Evolutionary conservation across 2,329 filamentous ascomycete genomes (phyloP), one percentile per base, ranked within the genome.

Genomic region (Harringtonia lauricola): DNA sequence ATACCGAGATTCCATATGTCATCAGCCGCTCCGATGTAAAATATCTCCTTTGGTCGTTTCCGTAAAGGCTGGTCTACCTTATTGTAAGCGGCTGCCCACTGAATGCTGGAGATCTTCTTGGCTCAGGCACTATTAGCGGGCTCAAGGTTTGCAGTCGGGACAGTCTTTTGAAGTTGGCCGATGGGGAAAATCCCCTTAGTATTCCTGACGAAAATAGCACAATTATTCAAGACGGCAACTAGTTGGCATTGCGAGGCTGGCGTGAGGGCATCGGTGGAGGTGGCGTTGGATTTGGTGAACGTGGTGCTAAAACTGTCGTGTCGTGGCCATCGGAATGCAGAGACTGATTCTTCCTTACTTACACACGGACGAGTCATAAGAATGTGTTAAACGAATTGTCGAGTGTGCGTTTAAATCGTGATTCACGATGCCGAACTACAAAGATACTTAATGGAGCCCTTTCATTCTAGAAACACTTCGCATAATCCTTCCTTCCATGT

Each of bases 31-130:
- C 70, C 46, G 80, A 70, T 46, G 74, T 79, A 12, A 74, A 69
- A 50, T 61, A 68, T 40, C 67, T 92, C 1, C 69, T 90, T 2
- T 94, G 79, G 72, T 89, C 84, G 0, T 92, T 87, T 64, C 74
- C 83, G 1, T 86, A 92, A 57, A 89, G 90, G 84, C 65, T 92
- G 28, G 75, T 85, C 0, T 86, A 92, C 60, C 86, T 92, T 59
- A 81, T 81, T 3, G 73, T 86, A 46, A 83, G 79, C 0, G 86
- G 86, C 6, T 92, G 86, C 59, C 79, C 81, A 8, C 71, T 92
- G 62, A 72, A 77, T 3, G 71, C 79, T 0, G 86, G 86, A 35
- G 86, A 94, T 55, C 59, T 92, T 30, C 63, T 94, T 12, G 86
- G 84, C 2, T 86, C 81, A 2, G 86, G 86, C 3, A 92, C 86